Percentiles rank a stretch among this genome's conserved stretches.
These are phyloP conservation scores for Elsinoe ampelina DNA, from an alignment of 2,329 filamentous ascomycete genomes.

Conservation along the genomic window DNA sequence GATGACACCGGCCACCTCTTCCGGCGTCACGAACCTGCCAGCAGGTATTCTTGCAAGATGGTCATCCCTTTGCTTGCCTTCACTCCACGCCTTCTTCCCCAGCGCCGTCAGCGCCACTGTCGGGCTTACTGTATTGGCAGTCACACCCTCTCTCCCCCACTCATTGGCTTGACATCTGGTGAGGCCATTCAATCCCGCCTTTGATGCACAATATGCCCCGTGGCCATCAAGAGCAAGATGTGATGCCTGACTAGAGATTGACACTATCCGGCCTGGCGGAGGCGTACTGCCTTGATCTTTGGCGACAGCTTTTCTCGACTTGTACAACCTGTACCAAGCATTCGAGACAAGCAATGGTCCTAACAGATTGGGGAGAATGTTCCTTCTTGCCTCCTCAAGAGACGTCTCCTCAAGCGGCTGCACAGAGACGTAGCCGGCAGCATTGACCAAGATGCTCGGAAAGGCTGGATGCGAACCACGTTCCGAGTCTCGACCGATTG, in stretches of 20 bases:
- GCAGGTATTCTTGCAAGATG: slow-evolving; percentile 8
- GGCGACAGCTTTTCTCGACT: slow-evolving; percentile 21
- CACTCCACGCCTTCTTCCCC: slow-evolving; percentile 31
- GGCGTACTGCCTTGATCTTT: slow-evolving; percentile 12
- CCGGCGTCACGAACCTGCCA: slow-evolving; percentile 23
- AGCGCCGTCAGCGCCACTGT: slow-evolving; percentile 40
- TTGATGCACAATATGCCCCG: slow-evolving; percentile 41
- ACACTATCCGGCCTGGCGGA: slow-evolving; percentile 35
- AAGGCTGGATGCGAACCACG: slow-evolving; percentile 17
- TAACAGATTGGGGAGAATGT: slow-evolving; percentile 37
- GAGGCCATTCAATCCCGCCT: slow-evolving; percentile 37
- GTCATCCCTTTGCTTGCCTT: slow-evolving; percentile 20
- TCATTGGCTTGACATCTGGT: slow-evolving; percentile 40
- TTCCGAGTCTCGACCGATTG: slow-evolving; percentile 19
- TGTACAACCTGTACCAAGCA: slow-evolving; percentile 37
- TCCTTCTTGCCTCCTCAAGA: slow-evolving; percentile 35
- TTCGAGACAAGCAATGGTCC: slow-evolving; percentile 39
- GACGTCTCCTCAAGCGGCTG: slow-evolving; percentile 35
- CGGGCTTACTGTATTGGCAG: slow-evolving; percentile 38
- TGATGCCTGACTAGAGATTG: slow-evolving; percentile 39
- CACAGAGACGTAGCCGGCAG: slow-evolving; percentile 36
- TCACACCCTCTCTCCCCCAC: slow-evolving; percentile 39
- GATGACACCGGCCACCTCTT: slow-evolving; percentile 63
- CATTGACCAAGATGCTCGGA: slow-evolving; percentile 28
- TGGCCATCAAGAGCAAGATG: slow-evolving; percentile 39